Evolutionary conservation across 106 monocot species (phyloP).

Genomic region (Platanthera guangdongensis): DNA sequence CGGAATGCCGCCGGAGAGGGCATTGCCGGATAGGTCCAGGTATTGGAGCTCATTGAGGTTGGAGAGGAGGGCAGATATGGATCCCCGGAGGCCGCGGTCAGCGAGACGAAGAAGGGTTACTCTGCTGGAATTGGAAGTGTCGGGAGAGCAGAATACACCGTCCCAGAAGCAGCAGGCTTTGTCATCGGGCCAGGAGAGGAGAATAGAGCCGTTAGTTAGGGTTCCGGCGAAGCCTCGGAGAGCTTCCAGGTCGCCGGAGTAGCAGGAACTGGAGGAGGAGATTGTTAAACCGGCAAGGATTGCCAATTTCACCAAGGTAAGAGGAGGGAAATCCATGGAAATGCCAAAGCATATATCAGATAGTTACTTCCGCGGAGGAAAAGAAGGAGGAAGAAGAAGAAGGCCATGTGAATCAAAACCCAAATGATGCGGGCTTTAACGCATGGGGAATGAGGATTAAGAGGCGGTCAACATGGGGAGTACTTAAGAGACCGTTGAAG

Average conservation of each 20-base stretch:
- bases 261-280: conserved; percentile 18
- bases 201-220: conserved; percentile 25
- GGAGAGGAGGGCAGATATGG: conserved; percentile 22
- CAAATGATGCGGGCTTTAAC: not conserved
- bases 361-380: no score
- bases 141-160: conserved; percentile 37
- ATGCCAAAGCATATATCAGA: not conserved
- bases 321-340: not conserved
- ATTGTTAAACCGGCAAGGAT: not conserved
- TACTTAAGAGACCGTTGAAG: not conserved
- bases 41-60: conserved; percentile 11
- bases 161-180: conserved; percentile 44
- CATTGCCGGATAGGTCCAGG: conserved; percentile 31
- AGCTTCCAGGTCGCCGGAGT: conserved; percentile 33
- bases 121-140: not conserved
- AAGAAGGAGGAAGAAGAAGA: not conserved
- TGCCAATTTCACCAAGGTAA: not conserved
- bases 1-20: conserved; percentile 19
- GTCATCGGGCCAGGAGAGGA: conserved; percentile 14
- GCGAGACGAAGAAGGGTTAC: conserved; percentile 35
- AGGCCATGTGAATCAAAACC: not conserved
- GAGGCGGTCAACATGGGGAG: not conserved
- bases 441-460: conserved; percentile 2
- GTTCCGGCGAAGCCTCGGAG: conserved; percentile 34
- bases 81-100: conserved; percentile 27